These are phyloP conservation scores for Populus hybrid DNA, from an alignment of 441 rosid species.

Conservation along the genomic window DNA sequence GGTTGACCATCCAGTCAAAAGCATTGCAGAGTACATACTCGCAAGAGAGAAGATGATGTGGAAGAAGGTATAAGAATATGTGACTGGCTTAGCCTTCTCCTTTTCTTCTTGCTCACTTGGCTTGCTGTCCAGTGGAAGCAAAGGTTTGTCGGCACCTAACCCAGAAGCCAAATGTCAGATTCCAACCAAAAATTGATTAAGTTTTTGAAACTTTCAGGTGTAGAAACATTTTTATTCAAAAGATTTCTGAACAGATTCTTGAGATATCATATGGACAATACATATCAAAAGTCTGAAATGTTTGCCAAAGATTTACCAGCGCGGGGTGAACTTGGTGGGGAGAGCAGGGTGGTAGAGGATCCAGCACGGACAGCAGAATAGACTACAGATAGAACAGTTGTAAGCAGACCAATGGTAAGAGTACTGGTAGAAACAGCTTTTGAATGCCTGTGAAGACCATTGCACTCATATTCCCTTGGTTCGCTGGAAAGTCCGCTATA, in stretches of 20 bases:
- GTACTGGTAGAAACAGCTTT: slow-evolving; percentile 81
- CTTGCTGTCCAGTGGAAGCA: slow-evolving; percentile 79
- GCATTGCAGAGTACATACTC: slow-evolving; percentile 98
- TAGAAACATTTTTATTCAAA: background rate
- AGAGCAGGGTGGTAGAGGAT: slow-evolving; percentile 75
- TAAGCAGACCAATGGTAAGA: slow-evolving; percentile 71
- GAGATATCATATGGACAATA: too few relatives aligned
- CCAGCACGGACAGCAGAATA: slow-evolving; percentile 97
- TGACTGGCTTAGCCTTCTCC: slow-evolving; percentile 65
- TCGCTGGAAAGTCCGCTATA: slow-evolving; percentile 92
- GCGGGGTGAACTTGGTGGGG: slow-evolving; percentile 82
- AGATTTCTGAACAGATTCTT: too few relatives aligned
- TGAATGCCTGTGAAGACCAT: slow-evolving; percentile 81
- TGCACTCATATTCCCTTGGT: slow-evolving; percentile 83
- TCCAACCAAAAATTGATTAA: background rate
- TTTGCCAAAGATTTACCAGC: slow-evolving; percentile 48
- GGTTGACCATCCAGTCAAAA: slow-evolving; percentile 92
- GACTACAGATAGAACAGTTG: slow-evolving; percentile 82
- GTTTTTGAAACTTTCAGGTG: background rate
- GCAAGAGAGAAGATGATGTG: slow-evolving; percentile 96
- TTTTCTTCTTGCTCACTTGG: slow-evolving; percentile 63
- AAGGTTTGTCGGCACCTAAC: slow-evolving; percentile 58
- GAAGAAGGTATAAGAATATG: slow-evolving; percentile 93
- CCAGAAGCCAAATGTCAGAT: slow-evolving; percentile 9
- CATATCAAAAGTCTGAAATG: background rate